Conservation (phyloP, 192 early-diverging fungal genomes). For the Coemansia sp. region DNA sequence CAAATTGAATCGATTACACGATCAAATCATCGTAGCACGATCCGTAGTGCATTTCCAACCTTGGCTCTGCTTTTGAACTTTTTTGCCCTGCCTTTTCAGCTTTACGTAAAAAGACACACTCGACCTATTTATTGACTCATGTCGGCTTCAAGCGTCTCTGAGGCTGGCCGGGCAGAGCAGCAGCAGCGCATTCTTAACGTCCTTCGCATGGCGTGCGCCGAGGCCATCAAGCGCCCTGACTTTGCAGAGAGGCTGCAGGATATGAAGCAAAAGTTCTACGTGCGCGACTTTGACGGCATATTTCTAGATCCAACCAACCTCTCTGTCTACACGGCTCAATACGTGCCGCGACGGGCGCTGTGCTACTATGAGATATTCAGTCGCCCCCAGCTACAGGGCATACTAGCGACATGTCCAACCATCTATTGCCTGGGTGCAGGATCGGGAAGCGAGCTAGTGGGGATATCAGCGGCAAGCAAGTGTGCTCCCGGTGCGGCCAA, state of each 20-base stretch:
- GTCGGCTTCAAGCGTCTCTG: neutral
- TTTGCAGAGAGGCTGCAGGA: conserved; percentile 62
- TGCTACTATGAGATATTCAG: conserved; percentile 79
- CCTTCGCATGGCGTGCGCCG: conserved; percentile 62
- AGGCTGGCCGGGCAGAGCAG: conserved; percentile 9
- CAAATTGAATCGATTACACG: neutral
- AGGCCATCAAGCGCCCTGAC: conserved; percentile 56
- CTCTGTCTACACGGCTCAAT: conserved; percentile 82
- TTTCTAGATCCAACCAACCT: conserved; percentile 73
- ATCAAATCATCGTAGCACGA: neutral
- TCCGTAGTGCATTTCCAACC: neutral
- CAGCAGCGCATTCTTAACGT: conserved; percentile 61
- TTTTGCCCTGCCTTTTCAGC: neutral
- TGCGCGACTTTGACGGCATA: conserved; percentile 78
- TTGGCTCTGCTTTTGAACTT: neutral
- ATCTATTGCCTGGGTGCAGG: conserved; percentile 79
- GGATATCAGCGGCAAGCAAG: conserved; percentile 67
- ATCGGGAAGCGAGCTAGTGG: conserved; percentile 80
- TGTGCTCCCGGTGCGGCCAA: neutral
- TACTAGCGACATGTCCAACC: conserved; percentile 50
- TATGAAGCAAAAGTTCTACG: conserved; percentile 82
- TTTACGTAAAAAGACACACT: neutral
- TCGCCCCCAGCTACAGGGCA: conserved; percentile 39
- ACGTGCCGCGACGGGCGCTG: conserved; percentile 79
- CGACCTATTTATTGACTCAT: neutral